Percentiles rank a stretch among this genome's conserved stretches.
Conservation (phyloP, 2,329 filamentous ascomycete species). For the Colletotrichum sp. region DNA sequence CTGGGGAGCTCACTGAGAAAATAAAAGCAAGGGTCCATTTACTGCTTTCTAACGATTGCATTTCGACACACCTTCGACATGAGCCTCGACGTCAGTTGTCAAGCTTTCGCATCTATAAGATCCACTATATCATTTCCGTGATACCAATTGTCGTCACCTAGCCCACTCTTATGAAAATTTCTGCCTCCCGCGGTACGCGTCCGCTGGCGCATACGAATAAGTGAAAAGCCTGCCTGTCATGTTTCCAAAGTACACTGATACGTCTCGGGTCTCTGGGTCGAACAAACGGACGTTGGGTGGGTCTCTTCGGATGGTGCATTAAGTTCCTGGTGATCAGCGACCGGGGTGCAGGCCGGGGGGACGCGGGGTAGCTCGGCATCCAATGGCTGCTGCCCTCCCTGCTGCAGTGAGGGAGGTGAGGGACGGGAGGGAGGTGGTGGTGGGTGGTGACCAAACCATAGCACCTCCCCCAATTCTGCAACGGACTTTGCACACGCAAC, state of each 20-base stretch:
- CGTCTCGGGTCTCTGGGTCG: not conserved
- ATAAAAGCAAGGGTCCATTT: not conserved
- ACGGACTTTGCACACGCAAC: not conserved
- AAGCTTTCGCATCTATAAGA: not conserved
- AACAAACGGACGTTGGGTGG: not conserved
- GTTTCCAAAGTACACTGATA: not conserved
- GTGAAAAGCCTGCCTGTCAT: not conserved
- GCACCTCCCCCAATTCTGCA: not conserved
- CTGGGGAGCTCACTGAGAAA: not conserved
- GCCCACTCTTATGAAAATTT: not conserved
- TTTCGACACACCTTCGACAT: not conserved
- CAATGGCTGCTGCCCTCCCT: not conserved
- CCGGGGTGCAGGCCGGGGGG: conserved; percentile 7
- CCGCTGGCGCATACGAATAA: not conserved
- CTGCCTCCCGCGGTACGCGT: not conserved
- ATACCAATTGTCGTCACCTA: not conserved
- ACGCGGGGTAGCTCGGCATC: conserved; percentile 18
- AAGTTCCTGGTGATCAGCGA: not conserved
- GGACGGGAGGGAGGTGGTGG: not conserved
- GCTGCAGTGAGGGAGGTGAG: not conserved
- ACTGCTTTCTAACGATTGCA: not conserved
- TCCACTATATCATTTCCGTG: not conserved
- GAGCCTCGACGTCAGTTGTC: not conserved
- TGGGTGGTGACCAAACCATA: not conserved
- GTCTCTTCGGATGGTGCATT: not conserved